Evolutionary conservation across 306 rosid genomes (phyloP).

Genomic region (Hippophae rhamnoides): DNA sequence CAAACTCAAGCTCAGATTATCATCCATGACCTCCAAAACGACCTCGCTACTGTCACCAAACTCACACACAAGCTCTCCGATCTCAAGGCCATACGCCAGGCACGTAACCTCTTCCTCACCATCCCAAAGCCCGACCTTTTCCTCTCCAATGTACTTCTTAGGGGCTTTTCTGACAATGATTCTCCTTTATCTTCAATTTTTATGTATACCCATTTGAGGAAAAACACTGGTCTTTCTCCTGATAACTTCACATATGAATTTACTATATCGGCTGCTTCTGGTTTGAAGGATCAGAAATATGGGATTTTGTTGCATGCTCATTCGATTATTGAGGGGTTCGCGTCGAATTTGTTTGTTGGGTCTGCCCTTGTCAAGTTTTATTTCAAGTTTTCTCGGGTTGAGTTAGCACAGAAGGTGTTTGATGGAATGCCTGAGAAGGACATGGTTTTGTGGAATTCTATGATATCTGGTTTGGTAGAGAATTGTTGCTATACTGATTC

Average conservation of each 20-base stretch:
- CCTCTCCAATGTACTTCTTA: constrained; percentile 71
- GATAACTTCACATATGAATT: constrained; percentile 62
- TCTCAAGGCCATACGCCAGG: constrained; percentile 49
- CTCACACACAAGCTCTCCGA: constrained; percentile 78
- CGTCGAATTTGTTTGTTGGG: constrained; percentile 48
- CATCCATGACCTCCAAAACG: constrained; percentile 51
- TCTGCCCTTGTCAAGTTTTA: constrained; percentile 59
- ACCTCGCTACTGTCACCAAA: constrained; percentile 69
- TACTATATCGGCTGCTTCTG: constrained; percentile 49
- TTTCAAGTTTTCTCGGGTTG: constrained; percentile 46
- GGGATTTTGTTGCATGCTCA: constrained; percentile 62
- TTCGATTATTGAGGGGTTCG: constrained; percentile 53
- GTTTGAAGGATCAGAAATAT: constrained; percentile 22
- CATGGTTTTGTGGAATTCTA: constrained; percentile 66
- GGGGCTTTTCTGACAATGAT: constrained; percentile 50
- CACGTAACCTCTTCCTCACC: constrained; percentile 55
- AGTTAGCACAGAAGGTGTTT: constrained; percentile 64
- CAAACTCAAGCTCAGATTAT: constrained; percentile 76
- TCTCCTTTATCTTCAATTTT: constrained; percentile 47
- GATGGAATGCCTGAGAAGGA: constrained; percentile 58
- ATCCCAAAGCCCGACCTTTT: constrained; percentile 65
- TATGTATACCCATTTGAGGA: constrained; percentile 49
- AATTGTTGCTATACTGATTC: constrained; percentile 46
- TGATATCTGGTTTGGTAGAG: constrained; percentile 68
- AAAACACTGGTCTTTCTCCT: constrained; percentile 37